Base-by-base conservation (phyloP, 441 rosid genomes). In the Brassica hybrid region DNA sequence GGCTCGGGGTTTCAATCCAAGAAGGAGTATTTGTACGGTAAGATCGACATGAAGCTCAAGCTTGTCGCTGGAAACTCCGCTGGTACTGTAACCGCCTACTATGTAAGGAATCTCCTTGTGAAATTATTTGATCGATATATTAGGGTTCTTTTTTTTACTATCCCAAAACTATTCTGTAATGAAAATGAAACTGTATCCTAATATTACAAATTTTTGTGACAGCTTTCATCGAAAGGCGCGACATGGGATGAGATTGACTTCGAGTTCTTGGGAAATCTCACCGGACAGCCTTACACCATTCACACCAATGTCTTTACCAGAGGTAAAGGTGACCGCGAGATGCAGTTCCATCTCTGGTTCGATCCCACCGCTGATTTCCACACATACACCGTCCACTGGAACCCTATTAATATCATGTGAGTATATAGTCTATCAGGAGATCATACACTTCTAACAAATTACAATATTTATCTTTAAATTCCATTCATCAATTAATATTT, bases 181-280 rank as follows among this genome's bases (percentile, higher is more conserved):
- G 38, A 36, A 23, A 57, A 43, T 58, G 21, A 17, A 67, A 12
- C 2, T 18, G 19, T 18, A n/a, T 76, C 32, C 50, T 66, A 12
- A 77, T 23, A 6, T 48, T 32, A 11, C 48, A 27, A 9, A 54
- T 56, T 30, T 17, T 5, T 41, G 50, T 41, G 50, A 50, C 41
- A 80, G 83, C 75, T 80, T 34, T 74, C 79, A 2, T 80, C 83
- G 0, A 75, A 75, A 69, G 80, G 80, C 8, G 10, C 34, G 27
- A 79, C 86, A 14, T 87, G 92, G 91, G 94, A 88, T 64, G 91
- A 90, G 80, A 85, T 90, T 52, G 94, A 88, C 66, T 87, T 85
- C 2, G 94, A 88, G 73, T 90, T 90, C 86, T 66, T 88, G 74
- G 92, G 93, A 8, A 88, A 88, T 69, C 57, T 81, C 80, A 80